Evolutionary conservation across 1,139 yeast genomes (phyloP).

Genomic region (Diutina siamensis): DNA sequence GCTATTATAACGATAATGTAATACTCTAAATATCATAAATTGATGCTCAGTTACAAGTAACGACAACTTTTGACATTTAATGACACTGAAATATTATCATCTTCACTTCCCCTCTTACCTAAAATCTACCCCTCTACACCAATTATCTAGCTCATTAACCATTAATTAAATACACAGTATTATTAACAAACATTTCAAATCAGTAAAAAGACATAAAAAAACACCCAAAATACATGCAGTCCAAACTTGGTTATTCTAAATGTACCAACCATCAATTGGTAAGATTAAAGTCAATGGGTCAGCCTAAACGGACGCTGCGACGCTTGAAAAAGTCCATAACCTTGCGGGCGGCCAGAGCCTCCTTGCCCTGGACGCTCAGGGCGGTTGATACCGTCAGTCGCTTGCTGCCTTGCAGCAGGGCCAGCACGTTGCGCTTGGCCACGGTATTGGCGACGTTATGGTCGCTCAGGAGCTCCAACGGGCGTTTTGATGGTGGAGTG

Average conservation of each 20-base stretch:
- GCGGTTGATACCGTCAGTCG: slow-evolving; percentile 7
- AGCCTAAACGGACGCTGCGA: slow-evolving; percentile 36
- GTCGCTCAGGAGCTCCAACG: slow-evolving; percentile 1
- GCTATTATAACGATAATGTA: too few relatives aligned
- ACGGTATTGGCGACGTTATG: not conserved
- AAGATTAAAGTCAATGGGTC: not conserved
- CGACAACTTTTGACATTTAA: too few relatives aligned
- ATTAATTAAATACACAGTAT: not conserved
- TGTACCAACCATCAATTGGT: not conserved
- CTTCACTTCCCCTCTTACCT: too few relatives aligned
- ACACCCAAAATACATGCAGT: not conserved
- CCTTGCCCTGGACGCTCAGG: slow-evolving; percentile 26
- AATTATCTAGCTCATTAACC: not conserved
- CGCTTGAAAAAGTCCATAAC: slow-evolving; percentile 77
- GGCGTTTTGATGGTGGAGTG: not conserved
- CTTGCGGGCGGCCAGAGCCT: slow-evolving; percentile 63
- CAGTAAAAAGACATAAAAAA: not conserved
- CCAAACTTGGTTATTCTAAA: not conserved
- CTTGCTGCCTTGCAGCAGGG: slow-evolving; percentile 6
- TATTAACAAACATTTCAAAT: not conserved
- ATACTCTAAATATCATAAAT: too few relatives aligned
- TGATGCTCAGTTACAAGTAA: too few relatives aligned
- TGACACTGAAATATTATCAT: too few relatives aligned
- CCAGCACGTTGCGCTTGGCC: slow-evolving; percentile 5
- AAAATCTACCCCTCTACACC: too few relatives aligned